Percentiles rank a stretch among this genome's conserved stretches.
These are phyloP conservation scores for Syzygium malaccense DNA, from an alignment of 441 rosid genomes.

Conservation along the genomic window DNA sequence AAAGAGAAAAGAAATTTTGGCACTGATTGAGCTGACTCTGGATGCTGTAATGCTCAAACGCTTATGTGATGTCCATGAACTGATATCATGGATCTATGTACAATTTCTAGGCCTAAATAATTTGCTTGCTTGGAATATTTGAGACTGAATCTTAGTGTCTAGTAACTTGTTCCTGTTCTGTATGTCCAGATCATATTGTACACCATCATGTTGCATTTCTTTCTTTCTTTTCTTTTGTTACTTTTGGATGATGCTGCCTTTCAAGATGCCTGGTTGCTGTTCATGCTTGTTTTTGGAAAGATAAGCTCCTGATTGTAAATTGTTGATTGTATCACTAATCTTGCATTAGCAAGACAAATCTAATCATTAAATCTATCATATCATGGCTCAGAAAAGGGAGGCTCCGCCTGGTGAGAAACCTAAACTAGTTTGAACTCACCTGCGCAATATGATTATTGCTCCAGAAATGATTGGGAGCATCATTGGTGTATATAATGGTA, in stretches of 20 bases:
- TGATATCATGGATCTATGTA: neutral
- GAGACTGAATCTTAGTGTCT: neutral
- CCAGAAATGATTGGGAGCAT: conserved; percentile 93
- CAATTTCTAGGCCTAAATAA: neutral
- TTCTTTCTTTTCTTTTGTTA: neutral
- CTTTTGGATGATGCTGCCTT: neutral
- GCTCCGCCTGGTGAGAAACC: conserved; percentile 92
- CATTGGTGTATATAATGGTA: conserved; percentile 83
- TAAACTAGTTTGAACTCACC: conserved; percentile 72
- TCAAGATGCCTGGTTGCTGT: neutral
- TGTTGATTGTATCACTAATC: neutral
- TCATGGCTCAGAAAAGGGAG: conserved; percentile 56
- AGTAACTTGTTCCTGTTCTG: neutral
- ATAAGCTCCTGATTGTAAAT: neutral
- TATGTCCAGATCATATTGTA: neutral
- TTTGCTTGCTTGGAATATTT: neutral
- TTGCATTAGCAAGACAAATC: neutral
- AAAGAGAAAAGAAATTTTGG: neutral
- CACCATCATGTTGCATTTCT: neutral
- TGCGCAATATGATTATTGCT: conserved; percentile 74
- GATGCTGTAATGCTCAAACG: neutral
- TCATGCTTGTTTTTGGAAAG: neutral
- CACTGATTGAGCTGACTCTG: neutral
- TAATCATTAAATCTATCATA: neutral
- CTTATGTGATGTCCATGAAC: neutral